A percentile compares a stretch with the other conserved stretches of the same genome.
phyloP scores from a whole-genome alignment of 805 yeast species.

The Blastobotrys robertii region DNA sequence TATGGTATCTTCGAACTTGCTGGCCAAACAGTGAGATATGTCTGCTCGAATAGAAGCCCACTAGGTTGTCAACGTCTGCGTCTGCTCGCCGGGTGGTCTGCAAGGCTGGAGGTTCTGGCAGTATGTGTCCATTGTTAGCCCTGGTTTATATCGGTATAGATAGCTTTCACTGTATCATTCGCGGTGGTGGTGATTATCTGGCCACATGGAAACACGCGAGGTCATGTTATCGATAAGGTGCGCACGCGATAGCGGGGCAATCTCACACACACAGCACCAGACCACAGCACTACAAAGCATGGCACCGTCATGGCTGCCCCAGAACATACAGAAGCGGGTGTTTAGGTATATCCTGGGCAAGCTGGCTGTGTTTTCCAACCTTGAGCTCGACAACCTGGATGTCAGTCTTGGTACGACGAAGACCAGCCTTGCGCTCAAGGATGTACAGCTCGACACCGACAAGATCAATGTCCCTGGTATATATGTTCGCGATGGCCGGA shows the following conservation, averaged over 20 bases:
- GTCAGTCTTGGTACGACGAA: slow-evolving; percentile 56
- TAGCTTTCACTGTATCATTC: no score
- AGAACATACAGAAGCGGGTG: slow-evolving; percentile 72
- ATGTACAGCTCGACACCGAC: slow-evolving; percentile 64
- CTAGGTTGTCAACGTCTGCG: no score
- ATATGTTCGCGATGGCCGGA: slow-evolving; percentile 49
- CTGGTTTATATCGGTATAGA: no score
- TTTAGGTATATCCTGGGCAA: slow-evolving; percentile 73
- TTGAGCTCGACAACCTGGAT: slow-evolving; percentile 73
- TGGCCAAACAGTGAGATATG: no score
- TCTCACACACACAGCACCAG: not conserved
- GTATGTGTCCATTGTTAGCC: no score
- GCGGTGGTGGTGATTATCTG: no score
- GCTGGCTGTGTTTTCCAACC: slow-evolving; percentile 68
- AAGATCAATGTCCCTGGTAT: slow-evolving; percentile 55
- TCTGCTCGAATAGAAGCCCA: no score
- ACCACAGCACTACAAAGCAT: not conserved
- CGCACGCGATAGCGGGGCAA: not conserved
- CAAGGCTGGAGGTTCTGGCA: no score
- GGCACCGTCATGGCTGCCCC: slow-evolving; percentile 57
- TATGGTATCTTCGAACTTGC: no score
- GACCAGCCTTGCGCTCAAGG: slow-evolving; percentile 32
- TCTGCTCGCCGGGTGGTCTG: no score
- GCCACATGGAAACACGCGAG: no score
- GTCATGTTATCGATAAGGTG: not conserved